Base-by-base conservation (phyloP, 306 rosid genomes). In the Fragaria nilgerrensis region DNA sequence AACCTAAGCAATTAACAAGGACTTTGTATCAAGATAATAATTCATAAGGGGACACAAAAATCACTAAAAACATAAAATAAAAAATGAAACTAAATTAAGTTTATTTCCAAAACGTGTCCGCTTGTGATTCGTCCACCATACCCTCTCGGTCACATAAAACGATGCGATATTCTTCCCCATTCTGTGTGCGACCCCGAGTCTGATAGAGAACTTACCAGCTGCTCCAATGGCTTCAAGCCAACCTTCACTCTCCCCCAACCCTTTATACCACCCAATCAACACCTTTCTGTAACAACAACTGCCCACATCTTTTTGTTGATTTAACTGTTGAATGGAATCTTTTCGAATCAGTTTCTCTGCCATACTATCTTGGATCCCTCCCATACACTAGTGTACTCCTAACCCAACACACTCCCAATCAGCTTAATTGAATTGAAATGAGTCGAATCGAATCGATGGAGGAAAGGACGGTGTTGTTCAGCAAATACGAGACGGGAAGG, bases 401-500 rank as follows among this genome's bases (percentile, higher is more conserved):
- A 19, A 16, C 41, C 61, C 56, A 68, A 32, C 34, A 17, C 48
- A 12, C 73, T 58, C 43, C 80, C 16, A 47, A 7, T 75, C 19
- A 44, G 10, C 45, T 55, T 15, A 62, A 22, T 62, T 13, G 68
- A 27, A 16, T 13, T 1, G 43, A 39, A 39, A 39, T 39, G 43
- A 39, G 0, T 39, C 43, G 41, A 62, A 27, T 27, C 1, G 73
- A 27, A 70, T 5, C 65, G 41, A 87, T 87, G 97, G 91, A 85
- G 68, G 93, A 88, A 55, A 79, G 80, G 66, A 55, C 77, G 5
- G 74, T 82, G 29, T 36, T 90, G 86, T 87, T 90, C 70, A 91
- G 80, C 11, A 88, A 87, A 52, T 92, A 89, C 37, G 96, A 92
- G 79, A 84, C 83, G 75, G 96, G 96, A 15, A 85, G 87, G 85